Percentiles rank a stretch among this genome's conserved stretches.
Evolutionary conservation across 345 rosid species (phyloP).

Genomic region (Arabidopsis arenosa): DNA sequence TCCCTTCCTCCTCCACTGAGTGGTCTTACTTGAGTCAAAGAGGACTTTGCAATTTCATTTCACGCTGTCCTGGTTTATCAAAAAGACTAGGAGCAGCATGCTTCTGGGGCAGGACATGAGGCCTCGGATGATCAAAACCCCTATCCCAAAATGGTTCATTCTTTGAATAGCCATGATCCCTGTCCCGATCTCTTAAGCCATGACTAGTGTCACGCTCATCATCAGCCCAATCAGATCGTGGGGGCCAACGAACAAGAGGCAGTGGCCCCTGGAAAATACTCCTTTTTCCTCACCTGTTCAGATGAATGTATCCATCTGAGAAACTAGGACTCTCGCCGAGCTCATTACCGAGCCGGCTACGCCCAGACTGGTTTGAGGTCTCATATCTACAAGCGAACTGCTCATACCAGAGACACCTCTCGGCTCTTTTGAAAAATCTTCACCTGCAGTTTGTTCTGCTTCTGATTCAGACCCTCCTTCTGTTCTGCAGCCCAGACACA

Average conservation of each 20-base stretch:
- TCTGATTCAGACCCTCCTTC: constrained; percentile 69
- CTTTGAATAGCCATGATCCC: constrained; percentile 65
- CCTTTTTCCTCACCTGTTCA: constrained; percentile 63
- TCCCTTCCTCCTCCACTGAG: constrained; percentile 75
- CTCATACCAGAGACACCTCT: constrained; percentile 47
- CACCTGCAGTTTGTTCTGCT: constrained; percentile 60
- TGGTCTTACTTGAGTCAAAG: constrained; percentile 63
- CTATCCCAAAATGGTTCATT: constrained; percentile 75
- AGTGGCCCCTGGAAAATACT: constrained; percentile 71
- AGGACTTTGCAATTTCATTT: constrained; percentile 64
- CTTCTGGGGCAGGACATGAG: constrained; percentile 65
- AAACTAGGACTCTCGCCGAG: constrained; percentile 45
- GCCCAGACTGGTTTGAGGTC: constrained; percentile 62
- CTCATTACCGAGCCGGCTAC: constrained; percentile 49
- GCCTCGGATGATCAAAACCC: constrained; percentile 74
- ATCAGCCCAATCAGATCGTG: constrained; percentile 99
- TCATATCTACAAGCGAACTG: constrained; percentile 63
- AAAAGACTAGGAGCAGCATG: constrained; percentile 54
- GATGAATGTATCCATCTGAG: constrained; percentile 46
- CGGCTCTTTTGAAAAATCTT: constrained; percentile 53
- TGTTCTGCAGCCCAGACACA: constrained; percentile 68
- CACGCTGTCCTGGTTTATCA: constrained; percentile 68
- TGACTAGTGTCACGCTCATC: constrained; percentile 97
- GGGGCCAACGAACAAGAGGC: constrained; percentile 76
- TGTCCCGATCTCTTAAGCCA: constrained; percentile 64